Base-by-base conservation (phyloP, 345 rosid species). In the Bretschneidera sinensis region DNA sequence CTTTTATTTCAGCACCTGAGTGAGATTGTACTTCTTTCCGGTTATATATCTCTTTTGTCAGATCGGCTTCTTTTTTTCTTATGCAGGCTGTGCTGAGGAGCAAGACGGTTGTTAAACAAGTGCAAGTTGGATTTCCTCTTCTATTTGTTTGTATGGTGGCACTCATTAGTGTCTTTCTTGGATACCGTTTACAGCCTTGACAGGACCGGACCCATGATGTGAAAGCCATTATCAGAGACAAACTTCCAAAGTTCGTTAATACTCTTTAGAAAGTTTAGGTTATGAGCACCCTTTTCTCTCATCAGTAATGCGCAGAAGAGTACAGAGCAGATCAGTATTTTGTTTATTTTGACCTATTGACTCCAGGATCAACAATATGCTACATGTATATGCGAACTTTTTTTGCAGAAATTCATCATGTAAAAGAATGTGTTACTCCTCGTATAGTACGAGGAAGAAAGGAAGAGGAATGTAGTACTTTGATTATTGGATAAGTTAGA, bases 111-210 rank as follows among this genome's bases (percentile, higher is more conserved):
- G 64, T 69, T 45, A 82, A 73, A 74, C 75, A 61, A 61, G 84
- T 70, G 55, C 81, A 82, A 51, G 79, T 56, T 13, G 99, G 82
- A 56, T 86, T 79, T 66, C 96, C 99, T 48, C 72, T 88, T 28
- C 85, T 90, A 57, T 90, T 76, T 64, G 95, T 94, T 16, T 74
- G 83, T 57, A 78, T 88, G 78, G 97, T 88, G 64, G 96, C 95
- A 17, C 60, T 94, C 43, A 53, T 85, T 73, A 81, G 91, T 63
- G 60, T 78, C 54, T 63, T 78, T 57, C 52, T 90, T 0, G 99
- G 99, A 59, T 79, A 74, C 52, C 66, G 67, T 63, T 48, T 75
- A 43, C 83, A 34, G 56, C 65, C 50, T 24, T 85, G 76, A 80
- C 65, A 65, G 19, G n/a, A n/a, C n/a, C n/a, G 16, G 28, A 35